Conservation (phyloP, 2,329 filamentous ascomycete genomes). For the Corynespora cassiicola region DNA sequence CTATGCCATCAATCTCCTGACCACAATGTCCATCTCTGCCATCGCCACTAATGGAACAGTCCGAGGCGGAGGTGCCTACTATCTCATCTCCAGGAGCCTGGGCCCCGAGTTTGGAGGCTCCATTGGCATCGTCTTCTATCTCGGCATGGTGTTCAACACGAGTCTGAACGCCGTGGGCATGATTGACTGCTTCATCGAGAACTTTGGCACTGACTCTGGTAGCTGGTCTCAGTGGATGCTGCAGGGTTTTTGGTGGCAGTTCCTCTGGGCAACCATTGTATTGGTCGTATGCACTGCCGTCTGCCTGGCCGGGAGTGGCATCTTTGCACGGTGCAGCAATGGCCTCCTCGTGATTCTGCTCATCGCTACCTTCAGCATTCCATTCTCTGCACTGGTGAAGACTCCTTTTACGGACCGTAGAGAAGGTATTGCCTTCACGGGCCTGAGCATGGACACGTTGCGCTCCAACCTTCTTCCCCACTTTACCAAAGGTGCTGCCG, state of each 20-base stretch:
- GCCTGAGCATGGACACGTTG: conserved; percentile 73
- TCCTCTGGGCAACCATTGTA: conserved; percentile 76
- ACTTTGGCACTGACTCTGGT: conserved; percentile 67
- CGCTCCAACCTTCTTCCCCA: conserved; percentile 74
- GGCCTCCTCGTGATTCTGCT: conserved; percentile 74
- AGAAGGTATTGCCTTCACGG: conserved; percentile 77
- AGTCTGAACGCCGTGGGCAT: conserved; percentile 87
- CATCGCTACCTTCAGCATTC: conserved; percentile 80
- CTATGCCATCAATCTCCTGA: conserved; percentile 84
- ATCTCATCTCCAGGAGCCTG: conserved; percentile 83
- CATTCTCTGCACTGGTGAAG: conserved; percentile 74
- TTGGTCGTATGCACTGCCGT: conserved; percentile 75
- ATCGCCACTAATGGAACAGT: conserved; percentile 92
- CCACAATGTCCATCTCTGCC: conserved; percentile 83
- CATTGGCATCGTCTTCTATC: conserved; percentile 86
- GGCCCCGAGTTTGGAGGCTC: conserved; percentile 90
- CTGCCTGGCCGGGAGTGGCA: conserved; percentile 79
- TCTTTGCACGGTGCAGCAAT: conserved; percentile 83
- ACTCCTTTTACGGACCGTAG: conserved; percentile 70
- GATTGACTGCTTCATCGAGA: conserved; percentile 80
- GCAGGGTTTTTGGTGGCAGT: conserved; percentile 77
- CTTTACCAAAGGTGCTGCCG: conserved; percentile 67
- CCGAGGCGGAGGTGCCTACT: conserved; percentile 86
- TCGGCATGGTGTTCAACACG: conserved; percentile 84
- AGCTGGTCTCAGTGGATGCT: conserved; percentile 67